Base-by-base conservation (phyloP, 805 yeast species). In the Millerozyma acaciae region DNA sequence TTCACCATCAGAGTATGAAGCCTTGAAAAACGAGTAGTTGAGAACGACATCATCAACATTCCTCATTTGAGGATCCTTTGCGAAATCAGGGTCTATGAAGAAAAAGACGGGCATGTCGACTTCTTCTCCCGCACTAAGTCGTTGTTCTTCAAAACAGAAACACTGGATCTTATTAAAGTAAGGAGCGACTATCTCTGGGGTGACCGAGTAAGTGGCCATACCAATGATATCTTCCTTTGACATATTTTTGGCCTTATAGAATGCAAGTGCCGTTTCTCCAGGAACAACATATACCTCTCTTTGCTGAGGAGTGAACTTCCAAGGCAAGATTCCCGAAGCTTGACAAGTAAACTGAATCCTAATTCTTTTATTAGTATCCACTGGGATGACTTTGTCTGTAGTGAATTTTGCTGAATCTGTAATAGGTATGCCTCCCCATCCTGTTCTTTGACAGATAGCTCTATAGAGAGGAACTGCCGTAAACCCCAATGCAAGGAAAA, bases 21-120 rank as follows among this genome's bases (percentile, higher is more conserved):
- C 80, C 53, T 70, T 83, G 72, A 90, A 90, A 56, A 90, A 90
- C 0, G 97, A 85, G 59, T 90, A 90, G 62, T 90, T 95, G 50
- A 93, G 72, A 8, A 88, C 86, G 28, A 90, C 76, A 57, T 89
- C 96, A 47, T 87, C 89, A 25, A 89, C 80, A 50, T 86, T 84
- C 57, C 89, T 77, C 94, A 93, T 86, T 21, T 78, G 71, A 4
- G 98, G 97, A 54, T 89, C 97, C 38, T 80, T 78, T 28, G 93
- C 93, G 59, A 84, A 90, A 45, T 89, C 97, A 0, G 97, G 97
- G 55, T 89, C 97, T 28, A 89, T 85, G 59, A 89, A 89, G 73
- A 89, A 93, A 64, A 93, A 93, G 6, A 93, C 86, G 0, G 98
- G 98, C 98, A 93, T 93, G 55, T 93, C 98, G 12, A 93, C 95